A percentile compares a stretch with the other conserved stretches of the same genome.
Evolutionary conservation across 1,139 yeast species (phyloP).

Genomic region (Fermentozyma sake): DNA sequence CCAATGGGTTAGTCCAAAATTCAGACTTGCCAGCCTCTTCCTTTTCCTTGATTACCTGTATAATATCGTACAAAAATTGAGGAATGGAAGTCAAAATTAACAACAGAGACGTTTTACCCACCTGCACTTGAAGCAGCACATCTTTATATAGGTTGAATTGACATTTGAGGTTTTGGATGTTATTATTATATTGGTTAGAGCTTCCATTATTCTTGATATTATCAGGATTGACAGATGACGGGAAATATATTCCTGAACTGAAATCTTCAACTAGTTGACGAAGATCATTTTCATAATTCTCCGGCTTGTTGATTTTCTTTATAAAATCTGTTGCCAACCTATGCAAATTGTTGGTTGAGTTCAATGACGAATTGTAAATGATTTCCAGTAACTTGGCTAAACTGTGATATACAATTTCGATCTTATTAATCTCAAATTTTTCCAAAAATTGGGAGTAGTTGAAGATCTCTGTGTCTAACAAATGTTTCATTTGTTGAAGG

Average conservation of each 20-base stretch:
- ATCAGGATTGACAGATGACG: constrained; percentile 29
- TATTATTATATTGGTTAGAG: constrained; percentile 27
- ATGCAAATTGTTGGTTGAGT: constrained; percentile 26
- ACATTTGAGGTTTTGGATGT: constrained; percentile 36
- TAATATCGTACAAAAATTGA: constrained; percentile 22
- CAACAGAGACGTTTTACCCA: constrained; percentile 14
- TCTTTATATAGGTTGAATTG: constrained; percentile 41
- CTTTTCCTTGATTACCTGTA: constrained; percentile 18
- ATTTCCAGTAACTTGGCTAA: constrained; percentile 36
- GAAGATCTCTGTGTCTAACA: constrained; percentile 26
- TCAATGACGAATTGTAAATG: constrained; percentile 24
- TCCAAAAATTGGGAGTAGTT: constrained; percentile 24
- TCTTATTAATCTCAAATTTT: constrained; percentile 33
- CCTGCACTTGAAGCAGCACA: constrained; percentile 34
- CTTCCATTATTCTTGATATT: constrained; percentile 18
- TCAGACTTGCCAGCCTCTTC: constrained; percentile 6
- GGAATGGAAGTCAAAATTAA: constrained; percentile 34
- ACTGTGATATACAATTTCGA: constrained; percentile 31
- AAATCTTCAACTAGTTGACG: constrained; percentile 19
- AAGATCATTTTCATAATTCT: constrained; percentile 28
- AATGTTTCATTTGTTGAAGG: constrained; percentile 28
- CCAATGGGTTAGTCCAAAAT: constrained; percentile 30
- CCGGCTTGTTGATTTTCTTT: constrained; percentile 21
- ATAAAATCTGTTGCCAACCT: constrained; percentile 24
- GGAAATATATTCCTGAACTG: constrained; percentile 40